phyloP scores from a whole-genome alignment of 2,329 filamentous ascomycete species.

The Penicillium glabrum region DNA sequence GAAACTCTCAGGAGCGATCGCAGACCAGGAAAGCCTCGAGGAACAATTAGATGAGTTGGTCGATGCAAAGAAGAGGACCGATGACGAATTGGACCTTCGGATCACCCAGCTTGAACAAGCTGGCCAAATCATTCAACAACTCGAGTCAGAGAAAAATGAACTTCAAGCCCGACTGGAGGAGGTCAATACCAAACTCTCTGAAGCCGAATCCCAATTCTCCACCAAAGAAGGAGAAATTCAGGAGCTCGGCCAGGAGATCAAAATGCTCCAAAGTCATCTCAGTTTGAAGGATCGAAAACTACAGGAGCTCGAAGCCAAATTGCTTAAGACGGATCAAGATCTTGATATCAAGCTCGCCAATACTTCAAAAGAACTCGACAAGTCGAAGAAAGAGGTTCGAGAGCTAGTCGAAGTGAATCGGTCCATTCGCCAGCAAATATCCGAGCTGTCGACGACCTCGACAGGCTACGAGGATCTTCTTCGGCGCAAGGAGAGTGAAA shows the following conservation, averaged over 20 bases:
- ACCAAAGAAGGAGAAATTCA: constrained; percentile 76
- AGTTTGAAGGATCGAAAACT: constrained; percentile 85
- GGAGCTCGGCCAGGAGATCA: constrained; percentile 76
- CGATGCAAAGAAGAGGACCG: constrained; percentile 82
- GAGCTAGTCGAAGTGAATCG: constrained; percentile 78
- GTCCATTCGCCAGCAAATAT: constrained; percentile 78
- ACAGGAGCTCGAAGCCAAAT: constrained; percentile 78
- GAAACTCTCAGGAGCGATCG: constrained; percentile 85
- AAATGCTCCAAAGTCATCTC: constrained; percentile 88
- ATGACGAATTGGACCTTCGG: constrained; percentile 77
- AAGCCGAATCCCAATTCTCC: constrained; percentile 68
- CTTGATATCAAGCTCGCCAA: constrained; percentile 79
- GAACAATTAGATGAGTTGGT: constrained; percentile 89
- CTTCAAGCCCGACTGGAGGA: constrained; percentile 66
- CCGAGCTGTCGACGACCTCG: constrained; percentile 84
- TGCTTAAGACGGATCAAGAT: constrained; percentile 84
- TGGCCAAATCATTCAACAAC: constrained; percentile 75
- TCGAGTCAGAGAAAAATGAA: constrained; percentile 83
- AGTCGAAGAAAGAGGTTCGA: constrained; percentile 70
- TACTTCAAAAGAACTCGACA: constrained; percentile 76
- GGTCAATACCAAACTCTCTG: constrained; percentile 69
- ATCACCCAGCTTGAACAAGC: constrained; percentile 88
- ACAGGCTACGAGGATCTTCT: constrained; percentile 95
- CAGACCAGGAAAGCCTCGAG: constrained; percentile 91
- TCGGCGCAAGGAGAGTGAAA: constrained; percentile 88